Conservation (phyloP, 2,329 filamentous ascomycete genomes). For the Colletotrichum sp. region DNA sequence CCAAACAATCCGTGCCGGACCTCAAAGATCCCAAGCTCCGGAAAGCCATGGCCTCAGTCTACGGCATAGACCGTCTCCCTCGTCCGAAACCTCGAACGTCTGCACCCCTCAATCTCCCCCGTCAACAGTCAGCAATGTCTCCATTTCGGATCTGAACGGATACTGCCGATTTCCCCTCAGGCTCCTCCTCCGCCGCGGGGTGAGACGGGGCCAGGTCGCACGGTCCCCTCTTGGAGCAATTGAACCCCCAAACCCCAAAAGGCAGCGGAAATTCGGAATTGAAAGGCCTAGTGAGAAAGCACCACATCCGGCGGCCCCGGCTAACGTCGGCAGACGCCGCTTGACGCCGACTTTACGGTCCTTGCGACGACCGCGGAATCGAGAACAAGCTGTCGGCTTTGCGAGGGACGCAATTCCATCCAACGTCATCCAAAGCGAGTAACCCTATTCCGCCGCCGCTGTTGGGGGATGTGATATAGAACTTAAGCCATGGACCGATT, state of each 20-base stretch:
- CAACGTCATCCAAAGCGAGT: slow-evolving; percentile 3
- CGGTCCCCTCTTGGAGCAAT: neutral
- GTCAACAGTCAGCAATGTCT: neutral
- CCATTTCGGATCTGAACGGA: neutral
- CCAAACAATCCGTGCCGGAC: neutral
- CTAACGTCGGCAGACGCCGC: slow-evolving; percentile 22
- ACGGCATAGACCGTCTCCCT: neutral
- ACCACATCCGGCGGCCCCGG: neutral
- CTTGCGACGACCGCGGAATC: slow-evolving; percentile 8
- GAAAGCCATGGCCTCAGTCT: neutral
- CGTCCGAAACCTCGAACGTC: neutral
- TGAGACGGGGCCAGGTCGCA: neutral
- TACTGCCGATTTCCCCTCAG: neutral
- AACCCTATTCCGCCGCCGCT: neutral
- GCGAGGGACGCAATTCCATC: neutral
- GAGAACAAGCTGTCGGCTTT: slow-evolving; percentile 1
- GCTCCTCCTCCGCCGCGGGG: neutral
- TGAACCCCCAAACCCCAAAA: neutral
- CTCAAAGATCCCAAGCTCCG: neutral
- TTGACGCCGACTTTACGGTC: slow-evolving; percentile 1
- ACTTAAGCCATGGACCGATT: neutral
- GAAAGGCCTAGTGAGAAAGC: neutral
- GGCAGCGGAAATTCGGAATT: slow-evolving; percentile 16
- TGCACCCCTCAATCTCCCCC: neutral
- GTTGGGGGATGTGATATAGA: neutral